Conservation (phyloP, 306 rosid species). For the Lithocarpus polystachyus region DNA sequence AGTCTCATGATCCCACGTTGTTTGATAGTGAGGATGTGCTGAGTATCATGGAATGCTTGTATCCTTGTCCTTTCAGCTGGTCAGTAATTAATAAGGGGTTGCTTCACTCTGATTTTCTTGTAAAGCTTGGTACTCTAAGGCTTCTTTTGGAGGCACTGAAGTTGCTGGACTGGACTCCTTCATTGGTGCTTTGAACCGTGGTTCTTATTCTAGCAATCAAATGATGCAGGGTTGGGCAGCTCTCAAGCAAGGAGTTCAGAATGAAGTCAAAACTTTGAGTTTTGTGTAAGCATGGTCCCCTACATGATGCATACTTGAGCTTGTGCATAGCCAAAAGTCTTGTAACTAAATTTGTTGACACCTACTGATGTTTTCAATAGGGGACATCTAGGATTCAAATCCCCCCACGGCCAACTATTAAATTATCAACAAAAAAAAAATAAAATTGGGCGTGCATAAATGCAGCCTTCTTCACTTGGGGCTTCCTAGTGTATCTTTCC, state of each 20-base stretch:
- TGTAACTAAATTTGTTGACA: too few species aligned
- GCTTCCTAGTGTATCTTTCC: too few species aligned
- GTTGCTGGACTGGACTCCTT: slow-evolving; percentile 50
- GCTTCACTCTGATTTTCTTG: slow-evolving; percentile 43
- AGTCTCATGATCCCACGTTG: slow-evolving; percentile 25
- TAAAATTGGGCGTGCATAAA: too few species aligned
- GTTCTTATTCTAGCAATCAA: slow-evolving; percentile 25
- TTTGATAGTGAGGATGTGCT: slow-evolving; percentile 40
- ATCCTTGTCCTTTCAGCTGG: slow-evolving; percentile 71
- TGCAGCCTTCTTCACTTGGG: too few species aligned
- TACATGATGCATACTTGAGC: too few species aligned
- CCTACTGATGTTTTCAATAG: too few species aligned
- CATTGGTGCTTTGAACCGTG: slow-evolving; percentile 38
- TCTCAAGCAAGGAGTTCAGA: slow-evolving; percentile 60
- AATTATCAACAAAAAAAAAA: too few species aligned
- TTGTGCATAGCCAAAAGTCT: too few species aligned
- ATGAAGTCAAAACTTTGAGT: slow-evolving; percentile 54
- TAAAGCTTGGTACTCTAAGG: slow-evolving; percentile 39
- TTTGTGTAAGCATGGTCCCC: slow-evolving; percentile 28
- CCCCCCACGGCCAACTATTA: too few species aligned
- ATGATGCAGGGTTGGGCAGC: neutral
- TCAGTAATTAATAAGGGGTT: slow-evolving; percentile 67
- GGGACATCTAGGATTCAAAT: too few species aligned
- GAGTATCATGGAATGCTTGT: slow-evolving; percentile 59
- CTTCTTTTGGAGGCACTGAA: slow-evolving; percentile 72